These are phyloP conservation scores for Mrakia hoshinonis DNA, from an alignment of 768 basidiomycete genomes.

Conservation along the genomic window DNA sequence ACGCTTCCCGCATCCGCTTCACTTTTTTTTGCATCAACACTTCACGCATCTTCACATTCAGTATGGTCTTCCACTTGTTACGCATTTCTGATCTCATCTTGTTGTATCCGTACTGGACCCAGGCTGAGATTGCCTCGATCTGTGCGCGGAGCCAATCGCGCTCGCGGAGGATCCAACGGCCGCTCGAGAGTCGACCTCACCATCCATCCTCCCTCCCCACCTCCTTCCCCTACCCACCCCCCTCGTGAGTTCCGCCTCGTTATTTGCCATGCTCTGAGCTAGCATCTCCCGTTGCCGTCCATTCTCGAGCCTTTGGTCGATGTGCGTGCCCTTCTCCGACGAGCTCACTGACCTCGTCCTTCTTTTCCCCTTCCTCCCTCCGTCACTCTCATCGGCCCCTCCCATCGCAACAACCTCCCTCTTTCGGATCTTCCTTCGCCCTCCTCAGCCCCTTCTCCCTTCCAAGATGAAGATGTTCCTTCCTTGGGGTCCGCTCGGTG, in stretches of 20 bases:
- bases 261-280: background rate
- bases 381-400: background rate
- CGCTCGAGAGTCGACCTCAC: background rate
- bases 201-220: background rate
- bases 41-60: background rate
- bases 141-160: background rate
- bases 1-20: background rate
- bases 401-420: too few relatives aligned
- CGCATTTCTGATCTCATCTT: background rate
- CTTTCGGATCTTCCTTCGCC: background rate
- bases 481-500: conserved; percentile 19
- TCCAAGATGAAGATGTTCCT: background rate
- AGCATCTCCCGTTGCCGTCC: background rate
- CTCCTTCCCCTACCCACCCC: background rate
- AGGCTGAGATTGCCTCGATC: background rate
- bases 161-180: background rate
- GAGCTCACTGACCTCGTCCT: background rate
- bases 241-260: background rate
- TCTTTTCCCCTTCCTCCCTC: background rate
- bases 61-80: background rate
- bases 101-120: background rate
- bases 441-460: background rate
- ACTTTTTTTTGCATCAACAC: background rate
- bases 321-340: background rate
- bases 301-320: background rate